Evolutionary conservation across 2,329 filamentous ascomycete genomes (phyloP).

Genomic region (Diaporthe amygdali): DNA sequence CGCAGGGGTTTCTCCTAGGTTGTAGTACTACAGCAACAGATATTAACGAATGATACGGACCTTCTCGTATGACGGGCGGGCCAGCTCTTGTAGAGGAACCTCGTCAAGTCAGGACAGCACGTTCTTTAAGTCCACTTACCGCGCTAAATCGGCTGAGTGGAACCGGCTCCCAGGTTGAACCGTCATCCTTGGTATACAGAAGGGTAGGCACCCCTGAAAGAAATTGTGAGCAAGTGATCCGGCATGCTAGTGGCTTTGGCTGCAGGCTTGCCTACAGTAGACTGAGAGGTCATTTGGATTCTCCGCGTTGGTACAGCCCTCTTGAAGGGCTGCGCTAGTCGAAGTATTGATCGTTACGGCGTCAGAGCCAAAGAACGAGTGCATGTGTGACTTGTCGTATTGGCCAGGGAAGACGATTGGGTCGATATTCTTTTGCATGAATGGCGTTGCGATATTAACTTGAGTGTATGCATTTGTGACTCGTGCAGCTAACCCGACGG

Average conservation of each 20-base stretch:
- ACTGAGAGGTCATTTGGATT: constrained; percentile 37
- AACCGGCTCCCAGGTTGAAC: constrained; percentile 24
- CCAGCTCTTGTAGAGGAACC: neutral
- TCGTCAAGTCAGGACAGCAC: constrained; percentile 14
- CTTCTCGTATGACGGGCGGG: constrained; percentile 24
- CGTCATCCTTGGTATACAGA: constrained; percentile 25
- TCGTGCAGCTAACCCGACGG: neutral
- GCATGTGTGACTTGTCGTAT: constrained; percentile 38
- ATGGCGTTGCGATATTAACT: constrained; percentile 28
- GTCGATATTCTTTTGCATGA: constrained; percentile 41
- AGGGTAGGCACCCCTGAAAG: constrained; percentile 25
- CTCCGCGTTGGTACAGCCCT: constrained; percentile 33
- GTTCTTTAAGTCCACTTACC: constrained; percentile 27
- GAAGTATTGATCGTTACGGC: constrained; percentile 37
- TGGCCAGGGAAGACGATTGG: constrained; percentile 39
- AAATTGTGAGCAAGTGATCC: neutral
- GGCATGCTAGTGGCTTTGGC: no score
- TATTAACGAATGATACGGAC: constrained; percentile 44
- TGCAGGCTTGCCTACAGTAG: constrained; percentile 27
- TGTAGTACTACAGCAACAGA: constrained; percentile 22
- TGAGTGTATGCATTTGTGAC: constrained; percentile 32
- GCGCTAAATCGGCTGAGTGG: constrained; percentile 28
- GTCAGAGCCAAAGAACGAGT: constrained; percentile 43
- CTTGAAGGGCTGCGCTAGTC: constrained; percentile 35
- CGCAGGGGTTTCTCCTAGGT: constrained; percentile 27